Base-by-base conservation (phyloP, 257 asterid genomes). In the Ehretia macrophylla region DNA sequence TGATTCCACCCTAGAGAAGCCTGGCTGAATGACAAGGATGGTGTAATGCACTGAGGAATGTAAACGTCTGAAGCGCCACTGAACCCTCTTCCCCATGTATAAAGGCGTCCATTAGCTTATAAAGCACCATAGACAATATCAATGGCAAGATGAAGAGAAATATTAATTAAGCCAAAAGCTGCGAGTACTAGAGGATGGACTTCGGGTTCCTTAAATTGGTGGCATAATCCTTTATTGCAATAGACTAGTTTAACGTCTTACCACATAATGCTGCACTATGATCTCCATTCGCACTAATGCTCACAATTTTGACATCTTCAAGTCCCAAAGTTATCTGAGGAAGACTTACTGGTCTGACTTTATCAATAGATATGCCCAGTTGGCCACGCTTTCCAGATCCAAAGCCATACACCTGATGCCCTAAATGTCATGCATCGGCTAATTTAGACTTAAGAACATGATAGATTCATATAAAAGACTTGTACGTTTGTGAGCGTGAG, bases 311-410 rank as follows among this genome's bases (percentile, higher is more conserved):
- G 60, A 80, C 68, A 61, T 73, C 65, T 38, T 68, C 64, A 57
- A 93, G 79, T 45, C 90, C 94, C 73, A 77, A 39, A 49, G 86
- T 71, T 22, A 65, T 63, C 64, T 79, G 96, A 66, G 99, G 99
- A 53, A 70, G 64, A 64, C 63, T 81, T 62, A 58, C 68, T 40
- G 83, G 71, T 72, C 72, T 81, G 49, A 84, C 77, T 74, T 79
- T 85, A 32, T 71, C 86, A 5, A 13, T 52, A 48, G 92, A 83
- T 57, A 81, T 77, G 56, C 99, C 99, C 37, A 86, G 79, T 58
- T 93, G 99, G 32, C 99, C 95, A 10, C 94, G 96, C 70, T 78
- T 89, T 65, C 99, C 94, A 12, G 85, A 83, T 47, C 97, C 99
- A 65, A 93, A 93, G 54, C 92, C 95, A 53, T 79, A 78, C 32